Evolutionary conservation across 2,329 filamentous ascomycete species (phyloP).

Genomic region (Talaromyces sp.): DNA sequence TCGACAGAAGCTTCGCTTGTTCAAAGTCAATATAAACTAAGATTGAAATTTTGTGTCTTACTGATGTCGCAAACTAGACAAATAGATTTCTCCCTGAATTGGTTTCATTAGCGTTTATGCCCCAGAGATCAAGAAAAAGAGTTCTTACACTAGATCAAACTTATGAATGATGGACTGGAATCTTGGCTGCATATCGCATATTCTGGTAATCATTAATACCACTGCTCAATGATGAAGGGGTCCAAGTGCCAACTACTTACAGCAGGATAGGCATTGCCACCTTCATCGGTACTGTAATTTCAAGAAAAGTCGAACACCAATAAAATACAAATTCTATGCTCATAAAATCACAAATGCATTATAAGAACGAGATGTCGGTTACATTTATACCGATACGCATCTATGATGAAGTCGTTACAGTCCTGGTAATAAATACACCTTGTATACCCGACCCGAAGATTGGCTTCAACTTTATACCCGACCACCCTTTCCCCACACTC

Average conservation of each 20-base stretch:
- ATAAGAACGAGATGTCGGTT: too few species aligned
- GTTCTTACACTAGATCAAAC: background rate
- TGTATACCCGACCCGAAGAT: too few species aligned
- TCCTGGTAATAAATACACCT: too few species aligned
- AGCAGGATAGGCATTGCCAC: background rate
- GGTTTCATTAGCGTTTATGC: background rate
- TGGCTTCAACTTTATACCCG: too few species aligned
- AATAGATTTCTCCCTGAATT: constrained; percentile 1
- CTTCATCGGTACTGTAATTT: too few species aligned
- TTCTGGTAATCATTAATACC: background rate
- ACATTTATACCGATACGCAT: too few species aligned
- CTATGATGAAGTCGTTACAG: too few species aligned
- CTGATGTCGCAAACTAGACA: background rate
- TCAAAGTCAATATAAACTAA: background rate
- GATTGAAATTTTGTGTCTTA: background rate
- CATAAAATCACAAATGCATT: too few species aligned
- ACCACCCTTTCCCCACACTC: too few species aligned
- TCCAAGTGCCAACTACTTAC: background rate
- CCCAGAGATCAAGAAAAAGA: background rate
- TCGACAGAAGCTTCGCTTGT: background rate
- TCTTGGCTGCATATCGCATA: constrained; percentile 2
- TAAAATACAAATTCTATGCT: too few species aligned
- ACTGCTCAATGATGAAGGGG: too few species aligned
- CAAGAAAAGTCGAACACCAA: too few species aligned
- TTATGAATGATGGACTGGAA: background rate